These are phyloP conservation scores for Phyllosticta paracitricarpa DNA, from an alignment of 2,329 filamentous ascomycete species.

Conservation along the genomic window DNA sequence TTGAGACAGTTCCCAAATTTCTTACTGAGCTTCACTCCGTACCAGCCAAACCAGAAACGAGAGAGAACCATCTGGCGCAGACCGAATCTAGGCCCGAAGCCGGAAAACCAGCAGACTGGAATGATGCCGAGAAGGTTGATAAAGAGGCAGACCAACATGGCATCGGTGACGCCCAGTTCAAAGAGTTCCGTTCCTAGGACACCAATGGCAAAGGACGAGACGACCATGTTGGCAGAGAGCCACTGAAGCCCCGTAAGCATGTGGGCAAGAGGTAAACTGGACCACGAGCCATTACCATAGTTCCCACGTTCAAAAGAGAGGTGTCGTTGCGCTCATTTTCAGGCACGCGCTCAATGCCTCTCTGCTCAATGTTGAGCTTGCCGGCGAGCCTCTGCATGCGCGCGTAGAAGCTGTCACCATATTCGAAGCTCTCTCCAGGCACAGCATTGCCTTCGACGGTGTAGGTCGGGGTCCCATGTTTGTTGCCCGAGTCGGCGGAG, in stretches of 20 bases:
- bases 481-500: slow-evolving; percentile 14
- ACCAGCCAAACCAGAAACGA: slow-evolving; percentile 67
- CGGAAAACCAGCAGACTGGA: slow-evolving; percentile 68
- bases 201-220: slow-evolving; percentile 67
- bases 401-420: slow-evolving; percentile 47
- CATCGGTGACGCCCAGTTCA: slow-evolving; percentile 61
- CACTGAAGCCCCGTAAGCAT: slow-evolving; percentile 40
- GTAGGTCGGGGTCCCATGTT: slow-evolving; percentile 7
- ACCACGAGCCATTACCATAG: slow-evolving; percentile 49
- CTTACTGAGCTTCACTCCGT: slow-evolving; percentile 57
- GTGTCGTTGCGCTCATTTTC: slow-evolving; percentile 57
- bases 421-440: slow-evolving; percentile 48
- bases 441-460: slow-evolving; percentile 40
- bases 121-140: slow-evolving; percentile 65
- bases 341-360: slow-evolving; percentile 67
- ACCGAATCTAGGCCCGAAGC: slow-evolving; percentile 64
- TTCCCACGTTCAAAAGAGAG: slow-evolving; percentile 56
- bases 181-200: slow-evolving; percentile 61
- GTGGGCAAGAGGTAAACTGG: background rate
- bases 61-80: slow-evolving; percentile 74
- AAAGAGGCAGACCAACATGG: slow-evolving; percentile 61
- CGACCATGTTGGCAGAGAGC: slow-evolving; percentile 70
- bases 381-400: slow-evolving; percentile 54
- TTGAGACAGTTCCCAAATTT: slow-evolving; percentile 11
- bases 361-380: slow-evolving; percentile 58